Conservation (phyloP, 2,329 filamentous ascomycete species). For the Xylaria sp. region DNA sequence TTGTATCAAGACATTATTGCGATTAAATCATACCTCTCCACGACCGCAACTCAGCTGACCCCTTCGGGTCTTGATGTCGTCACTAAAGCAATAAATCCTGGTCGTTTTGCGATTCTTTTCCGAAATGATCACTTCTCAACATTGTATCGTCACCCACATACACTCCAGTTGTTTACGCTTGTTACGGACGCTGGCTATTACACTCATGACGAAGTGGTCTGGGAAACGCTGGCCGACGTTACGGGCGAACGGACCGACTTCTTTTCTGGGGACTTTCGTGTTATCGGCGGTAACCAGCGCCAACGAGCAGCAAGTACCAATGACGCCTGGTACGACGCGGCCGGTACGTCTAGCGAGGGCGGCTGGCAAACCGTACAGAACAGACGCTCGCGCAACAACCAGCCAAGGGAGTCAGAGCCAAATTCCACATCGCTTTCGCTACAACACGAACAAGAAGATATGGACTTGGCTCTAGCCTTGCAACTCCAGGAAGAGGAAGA, state of each 20-base stretch:
- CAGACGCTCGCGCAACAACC: constrained; percentile 39
- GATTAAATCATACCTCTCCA: constrained; percentile 82
- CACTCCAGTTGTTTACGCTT: constrained; percentile 75
- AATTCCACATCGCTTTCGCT: constrained; percentile 45
- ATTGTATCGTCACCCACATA: constrained; percentile 84
- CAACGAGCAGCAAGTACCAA: constrained; percentile 24
- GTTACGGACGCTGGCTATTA: constrained; percentile 94
- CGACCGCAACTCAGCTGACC: constrained; percentile 87
- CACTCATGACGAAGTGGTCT: constrained; percentile 87
- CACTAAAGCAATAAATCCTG: constrained; percentile 70
- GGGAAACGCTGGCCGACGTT: constrained; percentile 91
- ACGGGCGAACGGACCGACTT: constrained; percentile 83
- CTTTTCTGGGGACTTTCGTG: constrained; percentile 86
- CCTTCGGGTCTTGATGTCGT: constrained; percentile 79
- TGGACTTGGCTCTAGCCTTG: constrained; percentile 84
- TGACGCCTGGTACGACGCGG: constrained; percentile 27
- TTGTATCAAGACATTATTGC: constrained; percentile 81
- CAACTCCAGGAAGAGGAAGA: constrained; percentile 97
- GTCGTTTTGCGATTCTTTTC: constrained; percentile 88
- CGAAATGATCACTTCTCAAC: constrained; percentile 98
- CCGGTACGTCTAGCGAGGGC: constrained; percentile 41
- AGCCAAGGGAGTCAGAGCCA: constrained; percentile 24
- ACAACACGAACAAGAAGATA: constrained; percentile 74
- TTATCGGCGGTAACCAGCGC: constrained; percentile 67
- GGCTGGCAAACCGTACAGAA: constrained; percentile 63